Conservation (phyloP, 495 filamentous ascomycete species). For the Aspergillus nanangensis region DNA sequence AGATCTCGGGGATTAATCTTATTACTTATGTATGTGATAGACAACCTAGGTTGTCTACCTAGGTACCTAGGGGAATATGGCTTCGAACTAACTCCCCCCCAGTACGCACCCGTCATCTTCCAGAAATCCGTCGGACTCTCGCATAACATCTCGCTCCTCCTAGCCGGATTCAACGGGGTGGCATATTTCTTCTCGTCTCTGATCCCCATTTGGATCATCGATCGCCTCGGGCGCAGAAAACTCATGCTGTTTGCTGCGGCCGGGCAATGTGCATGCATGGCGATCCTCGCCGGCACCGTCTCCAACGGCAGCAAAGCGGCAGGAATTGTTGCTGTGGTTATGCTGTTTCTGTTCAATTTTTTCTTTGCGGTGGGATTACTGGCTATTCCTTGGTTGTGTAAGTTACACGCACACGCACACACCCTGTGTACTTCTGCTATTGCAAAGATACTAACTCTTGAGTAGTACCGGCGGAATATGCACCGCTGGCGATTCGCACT, state of each 20-base stretch:
- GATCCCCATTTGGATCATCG: not conserved
- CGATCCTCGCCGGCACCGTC: constrained; percentile 30
- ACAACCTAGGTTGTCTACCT: not conserved
- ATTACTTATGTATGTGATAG: constrained; percentile 31
- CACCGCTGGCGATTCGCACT: constrained; percentile 33
- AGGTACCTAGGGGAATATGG: constrained; percentile 20
- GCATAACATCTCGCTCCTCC: constrained; percentile 38
- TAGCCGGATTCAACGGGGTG: constrained; percentile 45
- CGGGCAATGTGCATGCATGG: constrained; percentile 49
- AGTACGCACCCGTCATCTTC: constrained; percentile 36
- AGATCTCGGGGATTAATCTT: constrained; percentile 39
- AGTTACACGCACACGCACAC: too few species aligned
- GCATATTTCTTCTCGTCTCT: not conserved
- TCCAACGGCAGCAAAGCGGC: constrained; percentile 22
- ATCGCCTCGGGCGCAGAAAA: constrained; percentile 39
- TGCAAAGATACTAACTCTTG: not conserved
- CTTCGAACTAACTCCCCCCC: too few species aligned
- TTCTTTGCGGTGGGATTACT: constrained; percentile 32
- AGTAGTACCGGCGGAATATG: constrained; percentile 30
- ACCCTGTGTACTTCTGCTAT: not conserved
- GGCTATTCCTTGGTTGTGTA: constrained; percentile 33
- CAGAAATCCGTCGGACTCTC: constrained; percentile 29
- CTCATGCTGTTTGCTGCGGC: constrained; percentile 46
- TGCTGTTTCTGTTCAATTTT: constrained; percentile 36
- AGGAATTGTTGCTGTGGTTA: constrained; percentile 27